phyloP scores from a whole-genome alignment of 805 yeast genomes.

The Starmerella bombi region DNA sequence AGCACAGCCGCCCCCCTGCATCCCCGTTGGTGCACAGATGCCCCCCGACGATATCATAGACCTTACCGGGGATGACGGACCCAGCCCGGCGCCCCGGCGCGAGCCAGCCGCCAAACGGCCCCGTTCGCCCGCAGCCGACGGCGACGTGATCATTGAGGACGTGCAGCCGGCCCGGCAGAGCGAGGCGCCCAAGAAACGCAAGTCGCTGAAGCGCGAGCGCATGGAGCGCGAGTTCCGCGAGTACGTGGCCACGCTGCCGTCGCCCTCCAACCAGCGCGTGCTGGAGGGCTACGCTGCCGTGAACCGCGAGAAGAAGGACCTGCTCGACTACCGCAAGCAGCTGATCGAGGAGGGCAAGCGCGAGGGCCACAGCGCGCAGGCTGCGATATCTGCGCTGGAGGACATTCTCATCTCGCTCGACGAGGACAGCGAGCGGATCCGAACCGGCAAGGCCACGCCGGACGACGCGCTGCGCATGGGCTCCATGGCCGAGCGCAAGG shows the following conservation, averaged over 20 bases:
- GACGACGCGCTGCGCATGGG: not conserved
- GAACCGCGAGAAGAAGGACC: slow-evolving; percentile 5
- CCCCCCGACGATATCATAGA: slow-evolving; percentile 1
- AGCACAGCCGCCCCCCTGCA: no score
- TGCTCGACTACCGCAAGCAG: slow-evolving; percentile 3
- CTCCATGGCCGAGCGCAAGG: not conserved
- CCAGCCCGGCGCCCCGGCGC: not conserved
- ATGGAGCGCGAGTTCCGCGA: slow-evolving; percentile 3
- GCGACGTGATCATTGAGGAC: not conserved
- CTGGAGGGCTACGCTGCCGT: slow-evolving; percentile 1
- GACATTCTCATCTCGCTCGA: slow-evolving; percentile 1
- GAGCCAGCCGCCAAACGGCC: not conserved
- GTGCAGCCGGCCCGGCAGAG: not conserved
- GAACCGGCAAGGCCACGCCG: slow-evolving; percentile 1
- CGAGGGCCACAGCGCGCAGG: not conserved
- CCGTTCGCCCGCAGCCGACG: not conserved
- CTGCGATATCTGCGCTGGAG: not conserved
- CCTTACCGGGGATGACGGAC: slow-evolving; percentile 3
- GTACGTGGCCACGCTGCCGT: slow-evolving; percentile 3
- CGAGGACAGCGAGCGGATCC: slow-evolving; percentile 1
- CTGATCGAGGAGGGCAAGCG: no score
- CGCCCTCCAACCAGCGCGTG: no score
- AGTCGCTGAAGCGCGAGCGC: slow-evolving; percentile 4
- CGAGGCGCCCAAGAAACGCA: slow-evolving; percentile 6
- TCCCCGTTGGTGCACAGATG: no score